Base-by-base conservation (phyloP, 2,329 filamentous ascomycete species). In the Scytalidium sp. region DNA sequence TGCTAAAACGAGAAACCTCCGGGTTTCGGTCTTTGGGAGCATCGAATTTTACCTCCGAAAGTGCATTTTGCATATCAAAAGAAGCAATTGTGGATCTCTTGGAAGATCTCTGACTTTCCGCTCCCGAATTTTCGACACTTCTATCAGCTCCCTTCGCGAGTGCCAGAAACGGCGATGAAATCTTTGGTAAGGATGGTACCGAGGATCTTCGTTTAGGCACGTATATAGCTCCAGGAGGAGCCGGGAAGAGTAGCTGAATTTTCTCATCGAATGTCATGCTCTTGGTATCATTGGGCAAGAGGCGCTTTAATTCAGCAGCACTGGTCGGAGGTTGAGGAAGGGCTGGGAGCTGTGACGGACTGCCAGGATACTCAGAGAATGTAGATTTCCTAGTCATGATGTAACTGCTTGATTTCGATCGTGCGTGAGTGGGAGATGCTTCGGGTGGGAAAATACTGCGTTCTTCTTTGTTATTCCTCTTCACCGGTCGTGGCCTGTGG, bases 191-290 rank as follows among this genome's bases (percentile, higher is more conserved):
- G 3, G 73, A 68, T 10, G 76, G 76, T 13, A 78, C 68, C 2
- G 70, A 70, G 3, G 71, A 73, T 49, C 67, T 67, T 8, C 69
- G 67, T 27, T 58, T 58, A 3, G 46, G 47, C 56, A 64, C 47
- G 52, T 49, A 54, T 46, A 36, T 55, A 50, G 48, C 53, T 55
- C 47, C 64, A 64, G 43, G 66, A 52, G 45, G 71, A 7, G 65
- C 61, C 3, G 74, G 69, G 54, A 79, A 80, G 20, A 83, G 64
- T 4, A 80, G 61, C 2, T 70, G 66, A 67, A 82, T 78, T 60
- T 81, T 82, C 57, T 82, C 79, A 46, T 81, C 70, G 52, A 80
- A 74, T 0, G 76, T 80, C 79, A 81, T 82, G 59, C 76, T 81
- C 62, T 74, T 75, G 3, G 76, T 80, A 52, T 78, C 65, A 51